phyloP scores from a whole-genome alignment of 352 stramenopile genomes.

The Plasmopara muralis region DNA sequence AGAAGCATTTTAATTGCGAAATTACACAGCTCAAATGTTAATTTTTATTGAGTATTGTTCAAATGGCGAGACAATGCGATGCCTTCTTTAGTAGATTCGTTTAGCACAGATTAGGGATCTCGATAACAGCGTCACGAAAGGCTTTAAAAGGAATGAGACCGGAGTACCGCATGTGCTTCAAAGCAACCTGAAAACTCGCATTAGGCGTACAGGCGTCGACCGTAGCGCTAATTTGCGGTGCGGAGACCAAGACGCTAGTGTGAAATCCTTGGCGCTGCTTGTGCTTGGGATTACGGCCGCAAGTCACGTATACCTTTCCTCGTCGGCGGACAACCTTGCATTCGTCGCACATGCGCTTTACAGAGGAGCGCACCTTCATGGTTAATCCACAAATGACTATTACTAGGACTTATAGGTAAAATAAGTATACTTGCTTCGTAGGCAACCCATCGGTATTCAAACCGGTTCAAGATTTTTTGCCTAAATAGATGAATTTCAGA shows the following conservation, averaged over 20 bases:
- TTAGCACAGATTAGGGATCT: slow-evolving; percentile 68
- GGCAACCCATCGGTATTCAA: no score
- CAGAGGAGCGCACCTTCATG: slow-evolving; percentile 89
- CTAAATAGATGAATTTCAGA: no score
- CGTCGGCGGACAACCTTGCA: slow-evolving; percentile 88
- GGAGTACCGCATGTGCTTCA: slow-evolving; percentile 93
- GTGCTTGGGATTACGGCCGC: slow-evolving; percentile 87
- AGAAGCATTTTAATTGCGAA: not conserved
- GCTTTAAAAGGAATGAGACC: slow-evolving; percentile 66
- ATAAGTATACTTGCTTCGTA: no score
- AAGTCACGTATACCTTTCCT: slow-evolving; percentile 87
- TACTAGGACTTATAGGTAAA: no score
- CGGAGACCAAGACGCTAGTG: slow-evolving; percentile 45
- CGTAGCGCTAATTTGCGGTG: slow-evolving; percentile 15
- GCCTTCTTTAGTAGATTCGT: no score
- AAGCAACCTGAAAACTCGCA: slow-evolving; percentile 88
- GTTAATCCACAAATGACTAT: not conserved
- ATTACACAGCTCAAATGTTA: not conserved
- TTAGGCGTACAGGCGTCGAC: slow-evolving; percentile 65
- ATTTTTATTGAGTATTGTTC: slow-evolving; percentile 13
- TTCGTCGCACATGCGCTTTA: slow-evolving; percentile 89
- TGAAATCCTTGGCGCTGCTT: slow-evolving; percentile 92
- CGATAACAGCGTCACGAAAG: slow-evolving; percentile 67
- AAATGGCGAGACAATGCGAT: no score
- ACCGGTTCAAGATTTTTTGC: no score